Percentiles rank a stretch among this genome's conserved stretches.
These are phyloP conservation scores for Sonneratia caseolaris DNA, from an alignment of 345 rosid species.

Conservation along the genomic window DNA sequence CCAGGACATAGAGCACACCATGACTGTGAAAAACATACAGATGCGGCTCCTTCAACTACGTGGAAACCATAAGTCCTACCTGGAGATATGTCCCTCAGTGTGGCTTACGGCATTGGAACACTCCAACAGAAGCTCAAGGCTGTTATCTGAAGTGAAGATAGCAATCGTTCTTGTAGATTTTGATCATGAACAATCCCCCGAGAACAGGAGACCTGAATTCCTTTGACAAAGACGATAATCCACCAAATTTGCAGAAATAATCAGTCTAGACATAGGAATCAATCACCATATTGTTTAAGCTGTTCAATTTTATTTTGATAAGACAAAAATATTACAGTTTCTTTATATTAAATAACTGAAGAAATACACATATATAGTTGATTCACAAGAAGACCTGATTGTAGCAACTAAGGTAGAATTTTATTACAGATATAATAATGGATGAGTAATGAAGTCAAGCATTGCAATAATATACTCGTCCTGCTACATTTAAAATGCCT, in stretches of 20 bases:
- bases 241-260: background rate
- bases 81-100: no score
- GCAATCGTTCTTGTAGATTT: no score
- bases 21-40: no score
- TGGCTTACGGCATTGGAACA: no score
- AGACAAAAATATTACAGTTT: background rate
- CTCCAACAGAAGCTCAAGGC: no score
- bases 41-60: no score
- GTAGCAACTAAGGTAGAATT: background rate
- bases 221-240: background rate
- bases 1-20: no score
- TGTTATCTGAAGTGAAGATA: no score
- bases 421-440: background rate
- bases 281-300: background rate
- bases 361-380: background rate
- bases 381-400: background rate
- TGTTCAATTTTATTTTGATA: background rate
- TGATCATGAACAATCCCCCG: no score
- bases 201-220: background rate
- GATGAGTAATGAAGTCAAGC: background rate
- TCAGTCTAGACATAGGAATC: background rate
- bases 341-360: background rate
- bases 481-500: slow-evolving; percentile 7
- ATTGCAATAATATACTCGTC: background rate
- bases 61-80: no score